Evolutionary conservation across 495 filamentous ascomycete species (phyloP).

Genomic region (Trichoderma asperelloides): DNA sequence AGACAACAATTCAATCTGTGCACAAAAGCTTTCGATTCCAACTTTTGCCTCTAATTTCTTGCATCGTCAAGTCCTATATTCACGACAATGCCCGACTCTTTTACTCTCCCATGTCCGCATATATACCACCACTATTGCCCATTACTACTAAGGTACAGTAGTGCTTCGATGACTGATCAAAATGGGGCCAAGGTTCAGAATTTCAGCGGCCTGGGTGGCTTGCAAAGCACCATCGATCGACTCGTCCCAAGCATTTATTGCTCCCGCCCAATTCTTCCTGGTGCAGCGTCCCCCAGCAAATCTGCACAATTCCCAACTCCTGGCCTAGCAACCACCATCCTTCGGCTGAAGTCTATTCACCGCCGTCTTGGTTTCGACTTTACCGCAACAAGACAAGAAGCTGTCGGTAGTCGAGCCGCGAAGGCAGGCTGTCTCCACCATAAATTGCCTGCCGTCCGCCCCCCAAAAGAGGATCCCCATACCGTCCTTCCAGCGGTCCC

Average conservation of each 20-base stretch:
- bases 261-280: background rate
- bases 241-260: background rate
- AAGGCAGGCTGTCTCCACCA: background rate
- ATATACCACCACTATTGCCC: no score
- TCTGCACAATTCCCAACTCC: background rate
- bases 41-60: background rate
- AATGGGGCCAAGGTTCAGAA: no score
- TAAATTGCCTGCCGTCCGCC: background rate
- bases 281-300: background rate
- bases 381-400: slow-evolving; percentile 7
- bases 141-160: no score
- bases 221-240: background rate
- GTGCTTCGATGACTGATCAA: no score
- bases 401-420: slow-evolving; percentile 2
- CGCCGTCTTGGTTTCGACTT: background rate
- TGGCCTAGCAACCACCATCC: background rate
- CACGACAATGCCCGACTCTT: background rate
- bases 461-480: background rate
- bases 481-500: background rate
- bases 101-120: no score
- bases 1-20: background rate
- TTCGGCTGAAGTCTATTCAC: slow-evolving; percentile 6
- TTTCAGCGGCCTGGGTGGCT: no score
- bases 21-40: background rate
- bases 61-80: no score